Percentiles rank a stretch among this genome's conserved stretches.
Evolutionary conservation across 768 basidiomycete genomes (phyloP).

Genomic region (Mycena epipterygia): DNA sequence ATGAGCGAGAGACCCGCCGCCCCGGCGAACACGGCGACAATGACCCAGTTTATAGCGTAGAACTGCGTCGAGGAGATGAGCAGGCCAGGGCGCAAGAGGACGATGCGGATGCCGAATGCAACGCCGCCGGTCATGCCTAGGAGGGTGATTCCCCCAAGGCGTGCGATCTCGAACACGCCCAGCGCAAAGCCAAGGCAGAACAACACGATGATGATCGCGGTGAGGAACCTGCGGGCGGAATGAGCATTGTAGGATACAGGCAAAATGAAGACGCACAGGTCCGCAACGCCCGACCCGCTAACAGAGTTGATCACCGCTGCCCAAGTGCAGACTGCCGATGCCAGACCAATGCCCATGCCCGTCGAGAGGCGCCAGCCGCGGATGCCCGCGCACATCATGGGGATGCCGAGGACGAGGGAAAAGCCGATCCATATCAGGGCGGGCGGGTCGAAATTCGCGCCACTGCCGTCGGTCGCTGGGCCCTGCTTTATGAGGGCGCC

Average conservation of each 20-base stretch:
- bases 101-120: constrained; percentile 67
- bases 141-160: constrained; percentile 58
- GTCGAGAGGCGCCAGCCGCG: constrained; percentile 70
- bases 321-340: constrained; percentile 67
- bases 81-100: constrained; percentile 64
- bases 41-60: constrained; percentile 66
- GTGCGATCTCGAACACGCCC: constrained; percentile 67
- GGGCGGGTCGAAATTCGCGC: constrained; percentile 59
- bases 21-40: constrained; percentile 61
- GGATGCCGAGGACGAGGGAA: constrained; percentile 63
- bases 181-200: constrained; percentile 66
- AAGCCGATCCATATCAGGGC: constrained; percentile 73
- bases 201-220: constrained; percentile 61
- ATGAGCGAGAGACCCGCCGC: constrained; percentile 58
- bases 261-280: constrained; percentile 46
- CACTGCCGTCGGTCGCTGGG: constrained; percentile 70
- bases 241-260: neutral
- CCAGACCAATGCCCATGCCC: constrained; percentile 66
- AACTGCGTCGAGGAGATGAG: constrained; percentile 52
- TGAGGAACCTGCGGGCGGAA: constrained; percentile 49
- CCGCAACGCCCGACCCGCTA: constrained; percentile 61
- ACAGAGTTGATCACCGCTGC: constrained; percentile 72
- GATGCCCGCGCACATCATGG: constrained; percentile 69
- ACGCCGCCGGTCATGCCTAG: constrained; percentile 69
- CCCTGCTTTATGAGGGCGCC: constrained; percentile 64